These are phyloP conservation scores for Pecoramyces ruminantium DNA, from an alignment of 192 early-diverging fungal species.

Conservation along the genomic window DNA sequence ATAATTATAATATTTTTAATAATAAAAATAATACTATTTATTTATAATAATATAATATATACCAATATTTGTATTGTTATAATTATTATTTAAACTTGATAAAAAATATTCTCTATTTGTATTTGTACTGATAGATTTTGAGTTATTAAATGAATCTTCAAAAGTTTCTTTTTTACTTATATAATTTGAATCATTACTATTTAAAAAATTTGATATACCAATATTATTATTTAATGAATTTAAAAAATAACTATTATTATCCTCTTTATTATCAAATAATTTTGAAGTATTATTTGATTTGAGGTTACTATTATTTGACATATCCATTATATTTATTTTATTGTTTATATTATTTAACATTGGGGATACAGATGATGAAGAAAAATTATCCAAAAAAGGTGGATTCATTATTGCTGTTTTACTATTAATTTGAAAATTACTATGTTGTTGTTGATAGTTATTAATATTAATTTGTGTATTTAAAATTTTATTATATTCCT, in stretches of 20 bases:
- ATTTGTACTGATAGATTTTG: not conserved
- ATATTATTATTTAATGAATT: not conserved
- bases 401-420: not conserved
- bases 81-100: not conserved
- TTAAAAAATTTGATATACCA: not conserved
- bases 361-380: not conserved
- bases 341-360: not conserved
- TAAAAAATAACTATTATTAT: not conserved
- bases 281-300: not conserved
- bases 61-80: not conserved
- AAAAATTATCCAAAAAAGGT: not conserved
- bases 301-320: not conserved
- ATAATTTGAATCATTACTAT: not conserved
- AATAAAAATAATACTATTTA: too few species aligned
- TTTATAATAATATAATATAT: not conserved
- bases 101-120: not conserved
- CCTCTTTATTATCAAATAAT: not conserved
- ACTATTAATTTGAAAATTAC: not conserved
- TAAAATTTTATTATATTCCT: not conserved
- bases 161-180: not conserved
- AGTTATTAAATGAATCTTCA: not conserved
- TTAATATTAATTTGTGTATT: not conserved
- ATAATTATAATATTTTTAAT: too few species aligned
- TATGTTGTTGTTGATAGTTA: not conserved
- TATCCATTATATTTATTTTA: not conserved